Evolutionary conservation across 441 rosid genomes (phyloP).

Genomic region (Erodium trifolium): DNA sequence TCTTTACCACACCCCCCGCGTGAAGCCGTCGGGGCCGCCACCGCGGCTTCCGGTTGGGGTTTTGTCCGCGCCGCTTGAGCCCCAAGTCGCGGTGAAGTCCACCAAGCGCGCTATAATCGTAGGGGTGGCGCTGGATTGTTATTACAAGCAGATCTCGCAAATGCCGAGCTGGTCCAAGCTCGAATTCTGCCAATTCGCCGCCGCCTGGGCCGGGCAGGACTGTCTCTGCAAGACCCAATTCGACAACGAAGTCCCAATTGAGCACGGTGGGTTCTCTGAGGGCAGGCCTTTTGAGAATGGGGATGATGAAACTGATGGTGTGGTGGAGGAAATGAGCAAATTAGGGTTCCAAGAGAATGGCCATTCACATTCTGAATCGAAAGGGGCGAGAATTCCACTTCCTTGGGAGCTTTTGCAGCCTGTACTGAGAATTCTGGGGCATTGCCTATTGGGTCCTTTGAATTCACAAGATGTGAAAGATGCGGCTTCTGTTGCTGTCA

Average conservation of each 20-base stretch:
- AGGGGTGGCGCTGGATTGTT: conserved; percentile 58
- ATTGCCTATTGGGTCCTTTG: conserved; percentile 71
- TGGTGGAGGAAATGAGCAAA: conserved; percentile 27
- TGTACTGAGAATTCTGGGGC: conserved; percentile 58
- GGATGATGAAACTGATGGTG: conserved; percentile 27
- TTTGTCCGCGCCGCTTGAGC: conserved; percentile 67
- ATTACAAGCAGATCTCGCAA: conserved; percentile 65
- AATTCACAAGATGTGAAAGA: conserved; percentile 67
- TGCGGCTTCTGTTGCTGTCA: conserved; percentile 61
- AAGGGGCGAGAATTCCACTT: conserved; percentile 65
- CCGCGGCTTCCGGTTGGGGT: conserved; percentile 46
- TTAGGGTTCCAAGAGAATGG: conserved; percentile 31
- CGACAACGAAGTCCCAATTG: conserved; percentile 22
- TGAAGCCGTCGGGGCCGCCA: conserved; percentile 22
- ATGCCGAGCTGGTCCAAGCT: conserved; percentile 82
- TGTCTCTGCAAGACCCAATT: conserved; percentile 49
- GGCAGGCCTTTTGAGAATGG: conserved; percentile 14
- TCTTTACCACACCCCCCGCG: conserved; percentile 66
- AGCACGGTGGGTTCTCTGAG: conserved; percentile 11
- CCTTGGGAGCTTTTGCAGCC: conserved; percentile 93
- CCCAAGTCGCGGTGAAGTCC: conserved; percentile 79
- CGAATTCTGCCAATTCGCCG: conserved; percentile 52
- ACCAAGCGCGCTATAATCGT: conserved; percentile 68
- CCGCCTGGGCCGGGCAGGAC: conserved; percentile 78
- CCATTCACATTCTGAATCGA: conserved; percentile 20